Evolutionary conservation across 345 rosid genomes (phyloP), one percentile per base, ranked within the genome.

Genomic region (Murraya koenigii): DNA sequence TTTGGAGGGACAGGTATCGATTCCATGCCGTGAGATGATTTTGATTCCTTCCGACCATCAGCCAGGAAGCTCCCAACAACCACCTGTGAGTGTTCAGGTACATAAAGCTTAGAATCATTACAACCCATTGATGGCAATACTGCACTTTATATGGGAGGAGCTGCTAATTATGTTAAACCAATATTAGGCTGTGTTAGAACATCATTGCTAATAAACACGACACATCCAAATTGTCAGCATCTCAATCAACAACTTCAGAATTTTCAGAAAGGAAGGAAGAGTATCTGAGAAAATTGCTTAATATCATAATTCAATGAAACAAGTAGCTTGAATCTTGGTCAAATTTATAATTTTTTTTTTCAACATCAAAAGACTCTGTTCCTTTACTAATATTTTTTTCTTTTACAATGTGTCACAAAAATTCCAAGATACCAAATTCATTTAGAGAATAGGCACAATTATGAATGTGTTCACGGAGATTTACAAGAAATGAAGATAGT

Each of bases 11-110:
- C 69, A 52, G 81, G 33, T 3, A 44, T 44, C 7, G 84, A 59
- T 26, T 87, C 92, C 56, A 63, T 17, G 56, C 84, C 87, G 67
- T 87, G 67, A 25, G 75, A 72, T n/a, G 83, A 71, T 69, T 82
- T 87, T n/a, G 79, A 68, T 80, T 84, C 91, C 77, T 89, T 92
- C 26, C 49, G 82, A 59, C 87, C 82, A 2, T 89, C 91, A 17
- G 89, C 80, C 23, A 89, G 54, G 82, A 93, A 93, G 76, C 93
- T 93, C 74, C 90, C 94, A 75, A 88, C 88, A 68, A 91, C 83
- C 14, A 91, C 85, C 96, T 93, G 89, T 73, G 52, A 55, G 6
- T 1, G 17, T 38, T 64, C 7, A 19, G 8, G 4, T 30, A 70
- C 17, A 41, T 22, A 49, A 64, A 22, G 32, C 20, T 32, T 11